These are phyloP conservation scores for Dendrobium nobile DNA, from an alignment of 106 monocot genomes.

Conservation along the genomic window DNA sequence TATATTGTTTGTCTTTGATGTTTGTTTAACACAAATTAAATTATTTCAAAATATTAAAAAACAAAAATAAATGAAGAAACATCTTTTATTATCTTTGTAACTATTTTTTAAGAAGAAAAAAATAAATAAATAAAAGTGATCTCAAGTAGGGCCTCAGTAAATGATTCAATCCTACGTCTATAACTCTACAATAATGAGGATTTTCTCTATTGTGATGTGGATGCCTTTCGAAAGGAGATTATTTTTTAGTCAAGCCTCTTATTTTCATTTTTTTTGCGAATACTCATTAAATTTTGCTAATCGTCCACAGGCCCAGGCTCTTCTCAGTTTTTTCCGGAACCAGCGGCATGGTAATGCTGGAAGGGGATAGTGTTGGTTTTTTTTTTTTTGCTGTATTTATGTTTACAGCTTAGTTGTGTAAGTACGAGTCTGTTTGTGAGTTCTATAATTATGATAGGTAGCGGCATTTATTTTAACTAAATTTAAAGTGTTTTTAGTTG, in stretches of 20 bases:
- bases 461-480: too few species aligned
- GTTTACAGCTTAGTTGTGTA: neutral
- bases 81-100: too few species aligned
- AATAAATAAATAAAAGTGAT: neutral
- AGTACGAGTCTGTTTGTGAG: too few species aligned
- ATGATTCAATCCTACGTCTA: slow-evolving; percentile 66
- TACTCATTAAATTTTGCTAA: slow-evolving; percentile 78
- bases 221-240: slow-evolving; percentile 74
- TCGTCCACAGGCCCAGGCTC: slow-evolving; percentile 82
- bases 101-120: slow-evolving; percentile 17
- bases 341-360: slow-evolving; percentile 61
- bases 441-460: too few species aligned
- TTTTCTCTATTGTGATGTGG: slow-evolving; percentile 41
- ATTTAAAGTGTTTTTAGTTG: too few species aligned
- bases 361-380: slow-evolving; percentile 17
- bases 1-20: too few species aligned
- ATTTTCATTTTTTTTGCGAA: slow-evolving; percentile 20
- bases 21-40: too few species aligned
- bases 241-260: slow-evolving; percentile 43
- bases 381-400: neutral
- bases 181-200: slow-evolving; percentile 76
- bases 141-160: slow-evolving; percentile 13
- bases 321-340: slow-evolving; percentile 73
- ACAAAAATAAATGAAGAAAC: too few species aligned
- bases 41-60: too few species aligned